A percentile compares a stretch with the other conserved stretches of the same genome.
Conservation (phyloP, 306 rosid genomes). For the Pyrus bretschneideri region DNA sequence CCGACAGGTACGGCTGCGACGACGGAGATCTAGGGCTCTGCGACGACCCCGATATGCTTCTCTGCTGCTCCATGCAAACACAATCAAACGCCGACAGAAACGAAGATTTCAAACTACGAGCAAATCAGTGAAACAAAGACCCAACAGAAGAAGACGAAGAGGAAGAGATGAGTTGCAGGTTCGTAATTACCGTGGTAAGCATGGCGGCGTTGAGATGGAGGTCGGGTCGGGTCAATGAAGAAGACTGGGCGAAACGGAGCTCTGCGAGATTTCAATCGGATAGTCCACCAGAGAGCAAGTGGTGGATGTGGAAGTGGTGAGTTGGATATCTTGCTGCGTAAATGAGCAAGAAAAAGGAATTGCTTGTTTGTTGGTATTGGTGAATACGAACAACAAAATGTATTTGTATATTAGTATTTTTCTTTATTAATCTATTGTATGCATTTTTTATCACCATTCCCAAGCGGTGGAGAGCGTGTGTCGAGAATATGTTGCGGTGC, state of each 20-base stretch:
- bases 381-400: background rate
- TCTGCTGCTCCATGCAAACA: conserved; percentile 61
- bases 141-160: background rate
- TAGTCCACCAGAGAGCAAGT: background rate
- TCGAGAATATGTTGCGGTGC: fast-evolving
- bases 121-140: background rate
- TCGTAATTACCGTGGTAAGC: conserved; percentile 46
- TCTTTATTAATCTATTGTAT: too few species aligned
- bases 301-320: background rate
- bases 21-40: conserved; percentile 96
- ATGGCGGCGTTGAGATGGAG: conserved; percentile 20
- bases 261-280: background rate
- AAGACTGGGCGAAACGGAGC: background rate
- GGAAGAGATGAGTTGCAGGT: conserved; percentile 18
- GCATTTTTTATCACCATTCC: too few species aligned
- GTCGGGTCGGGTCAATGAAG: background rate
- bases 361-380: background rate
- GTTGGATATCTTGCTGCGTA: background rate
- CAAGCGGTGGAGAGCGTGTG: too few species aligned
- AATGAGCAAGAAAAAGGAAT: background rate
- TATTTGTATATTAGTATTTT: background rate
- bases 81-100: background rate
- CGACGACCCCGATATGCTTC: conserved; percentile 52
- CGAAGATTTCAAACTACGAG: background rate
- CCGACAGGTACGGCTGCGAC: conserved; percentile 73